Conservation (phyloP, 805 yeast genomes). For the Yarrowia keelungensis region DNA sequence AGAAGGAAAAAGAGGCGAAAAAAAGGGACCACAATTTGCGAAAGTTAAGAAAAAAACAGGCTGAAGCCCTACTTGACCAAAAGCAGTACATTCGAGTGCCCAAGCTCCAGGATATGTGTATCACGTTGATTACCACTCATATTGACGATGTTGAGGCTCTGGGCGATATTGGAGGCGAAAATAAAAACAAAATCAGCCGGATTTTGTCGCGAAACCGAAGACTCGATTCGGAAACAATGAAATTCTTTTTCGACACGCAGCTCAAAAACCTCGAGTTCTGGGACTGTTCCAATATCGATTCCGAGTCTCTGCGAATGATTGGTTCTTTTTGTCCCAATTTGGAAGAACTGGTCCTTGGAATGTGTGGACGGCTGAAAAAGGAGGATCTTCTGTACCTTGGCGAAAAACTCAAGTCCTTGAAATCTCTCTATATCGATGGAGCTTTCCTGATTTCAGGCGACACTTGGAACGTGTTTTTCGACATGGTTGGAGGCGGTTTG, state of each 20-base stretch:
- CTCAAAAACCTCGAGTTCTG: slow-evolving; percentile 71
- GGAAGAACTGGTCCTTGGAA: slow-evolving; percentile 68
- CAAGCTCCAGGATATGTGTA: slow-evolving; percentile 78
- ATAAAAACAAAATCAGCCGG: slow-evolving; percentile 72
- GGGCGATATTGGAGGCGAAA: slow-evolving; percentile 83
- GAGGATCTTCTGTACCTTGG: slow-evolving; percentile 71
- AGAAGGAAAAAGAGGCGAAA: slow-evolving; percentile 55
- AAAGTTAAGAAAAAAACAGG: slow-evolving; percentile 77
- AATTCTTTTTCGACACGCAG: slow-evolving; percentile 71
- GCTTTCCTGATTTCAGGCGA: slow-evolving; percentile 81
- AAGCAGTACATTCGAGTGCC: slow-evolving; percentile 68
- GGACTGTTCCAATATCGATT: slow-evolving; percentile 87
- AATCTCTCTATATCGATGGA: slow-evolving; percentile 76
- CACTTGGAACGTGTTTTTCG: slow-evolving; percentile 81
- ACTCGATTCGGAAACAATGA: slow-evolving; percentile 71
- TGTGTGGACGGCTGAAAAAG: slow-evolving; percentile 93
- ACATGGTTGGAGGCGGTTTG: slow-evolving; percentile 61
- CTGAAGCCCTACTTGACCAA: slow-evolving; percentile 82
- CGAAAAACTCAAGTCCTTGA: slow-evolving; percentile 62
- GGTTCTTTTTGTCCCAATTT: slow-evolving; percentile 82
- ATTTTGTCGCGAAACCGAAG: slow-evolving; percentile 86
- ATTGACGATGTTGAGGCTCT: slow-evolving; percentile 79
- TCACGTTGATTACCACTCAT: slow-evolving; percentile 66
- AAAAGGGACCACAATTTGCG: slow-evolving; percentile 64
- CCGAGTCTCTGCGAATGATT: slow-evolving; percentile 68